Evolutionary conservation across 139 green algal genomes (phyloP), one percentile per base, ranked within the genome.

Genomic region (Chlorella sorokiniana): DNA sequence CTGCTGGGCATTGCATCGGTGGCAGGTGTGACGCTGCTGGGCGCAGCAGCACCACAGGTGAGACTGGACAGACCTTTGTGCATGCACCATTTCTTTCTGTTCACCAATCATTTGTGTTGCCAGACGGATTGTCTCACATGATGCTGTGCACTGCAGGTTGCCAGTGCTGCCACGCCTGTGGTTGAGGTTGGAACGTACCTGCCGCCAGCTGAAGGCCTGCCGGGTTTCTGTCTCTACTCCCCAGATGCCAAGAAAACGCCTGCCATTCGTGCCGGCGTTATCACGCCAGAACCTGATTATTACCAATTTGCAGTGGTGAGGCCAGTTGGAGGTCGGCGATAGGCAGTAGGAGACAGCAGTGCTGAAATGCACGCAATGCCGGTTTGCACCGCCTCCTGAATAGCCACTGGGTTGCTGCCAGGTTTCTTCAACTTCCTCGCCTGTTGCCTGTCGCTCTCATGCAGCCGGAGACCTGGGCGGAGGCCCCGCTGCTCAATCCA

Each of bases 401-500:
- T n/a, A n/a, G n/a, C n/a, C n/a, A n/a, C n/a, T n/a, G n/a, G n/a
- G n/a, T n/a, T n/a, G n/a, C n/a, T n/a, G n/a, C n/a, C n/a, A n/a
- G n/a, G n/a, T n/a, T n/a, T n/a, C n/a, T n/a, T n/a, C n/a, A n/a
- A 9, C 25, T 45, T 14, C 35, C 31, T 14, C 45, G 14, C 45
- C 3, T 76, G 69, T 62, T 9, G 44, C 42, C 27, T n/a, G 2
- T 48, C 3, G 4, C 65, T 72, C 35, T 1, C 44, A n/a, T 8
- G 25, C 72, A 79, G 72, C 72, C 84, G 29, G 42, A 76, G 3
- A 63, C 11, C 6, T 88, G 79, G 79, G 23, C 38, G 8, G 84
- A 88, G 72, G 63, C n/a, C 31, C 76, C 54, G 35, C 70, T 88
- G 35, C 40, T 76, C 42, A 93, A 93, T 76, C 90, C 89, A 44